phyloP scores from a whole-genome alignment of 164 flowering plant genomes.

The Hamamelis virginiana region DNA sequence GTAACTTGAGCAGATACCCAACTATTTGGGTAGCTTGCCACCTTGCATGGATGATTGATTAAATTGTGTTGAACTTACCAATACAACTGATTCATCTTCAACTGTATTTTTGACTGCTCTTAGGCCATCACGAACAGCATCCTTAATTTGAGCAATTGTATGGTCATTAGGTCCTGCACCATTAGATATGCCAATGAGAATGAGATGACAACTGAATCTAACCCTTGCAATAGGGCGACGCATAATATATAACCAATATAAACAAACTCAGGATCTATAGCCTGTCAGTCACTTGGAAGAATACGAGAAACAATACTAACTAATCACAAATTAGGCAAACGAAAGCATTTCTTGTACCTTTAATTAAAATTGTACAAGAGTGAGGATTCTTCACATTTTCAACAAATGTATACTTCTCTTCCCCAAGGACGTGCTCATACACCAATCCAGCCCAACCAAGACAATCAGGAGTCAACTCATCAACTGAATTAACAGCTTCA shows the following conservation, averaged over 20 bases:
- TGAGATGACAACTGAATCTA: not conserved
- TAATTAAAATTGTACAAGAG: constrained; percentile 92
- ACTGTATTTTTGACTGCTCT: constrained; percentile 94
- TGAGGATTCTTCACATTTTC: constrained; percentile 91
- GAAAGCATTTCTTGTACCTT: constrained; percentile 50
- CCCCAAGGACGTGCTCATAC: constrained; percentile 95
- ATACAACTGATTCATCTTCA: constrained; percentile 86
- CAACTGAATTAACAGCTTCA: constrained; percentile 96
- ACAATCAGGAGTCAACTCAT: constrained; percentile 80
- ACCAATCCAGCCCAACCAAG: constrained; percentile 99
- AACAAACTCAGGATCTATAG: too few species aligned
- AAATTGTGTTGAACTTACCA: constrained; percentile 40
- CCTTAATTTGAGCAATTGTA: constrained; percentile 96
- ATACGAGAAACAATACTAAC: too few species aligned
- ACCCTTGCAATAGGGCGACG: not conserved
- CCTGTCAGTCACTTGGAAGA: too few species aligned
- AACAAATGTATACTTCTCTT: constrained; percentile 94
- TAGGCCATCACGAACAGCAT: constrained; percentile 96
- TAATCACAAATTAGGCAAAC: not conserved
- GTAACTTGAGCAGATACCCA: too few species aligned
- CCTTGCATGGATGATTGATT: not conserved
- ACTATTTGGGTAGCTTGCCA: too few species aligned
- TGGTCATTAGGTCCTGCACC: constrained; percentile 94
- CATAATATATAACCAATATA: not conserved
- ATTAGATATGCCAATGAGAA: constrained; percentile 7